Evolutionary conservation across 345 rosid genomes (phyloP).

Genomic region (Cardamine chenopodiifolia): DNA sequence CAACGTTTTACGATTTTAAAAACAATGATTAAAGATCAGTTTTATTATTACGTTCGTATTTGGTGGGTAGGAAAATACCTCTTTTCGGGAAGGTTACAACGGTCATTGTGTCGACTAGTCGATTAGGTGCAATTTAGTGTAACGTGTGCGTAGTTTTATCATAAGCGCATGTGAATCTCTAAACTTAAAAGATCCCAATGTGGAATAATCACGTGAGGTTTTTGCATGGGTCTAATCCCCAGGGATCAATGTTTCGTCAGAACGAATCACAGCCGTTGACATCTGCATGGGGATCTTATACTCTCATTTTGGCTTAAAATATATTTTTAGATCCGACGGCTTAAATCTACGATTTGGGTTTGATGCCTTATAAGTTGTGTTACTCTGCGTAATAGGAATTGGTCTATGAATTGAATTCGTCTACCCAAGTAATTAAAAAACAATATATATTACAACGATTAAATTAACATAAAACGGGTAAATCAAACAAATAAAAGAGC

Average conservation of each 20-base stretch:
- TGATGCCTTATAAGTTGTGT: background rate
- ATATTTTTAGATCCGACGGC: constrained; percentile 11
- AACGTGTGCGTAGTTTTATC: constrained; percentile 11
- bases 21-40: background rate
- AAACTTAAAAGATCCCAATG: constrained; percentile 44
- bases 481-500: too few relatives aligned
- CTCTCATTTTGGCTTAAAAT: background rate
- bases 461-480: too few relatives aligned
- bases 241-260: constrained; percentile 2
- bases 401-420: too few relatives aligned
- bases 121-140: constrained; percentile 36
- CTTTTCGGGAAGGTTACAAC: constrained; percentile 21
- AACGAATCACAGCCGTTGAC: constrained; percentile 43
- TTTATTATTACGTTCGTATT: background rate
- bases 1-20: background rate
- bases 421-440: too few relatives aligned
- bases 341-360: background rate
- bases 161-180: constrained; percentile 35
- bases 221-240: constrained; percentile 26
- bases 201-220: constrained; percentile 49
- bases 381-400: too few relatives aligned
- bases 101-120: constrained; percentile 20
- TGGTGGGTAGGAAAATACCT: background rate
- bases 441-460: too few relatives aligned
- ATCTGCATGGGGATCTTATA: constrained; percentile 22